Evolutionary conservation across 2,329 filamentous ascomycete genomes (phyloP), one percentile per base, ranked within the genome.

Genomic region (Xylariaceae sp.): DNA sequence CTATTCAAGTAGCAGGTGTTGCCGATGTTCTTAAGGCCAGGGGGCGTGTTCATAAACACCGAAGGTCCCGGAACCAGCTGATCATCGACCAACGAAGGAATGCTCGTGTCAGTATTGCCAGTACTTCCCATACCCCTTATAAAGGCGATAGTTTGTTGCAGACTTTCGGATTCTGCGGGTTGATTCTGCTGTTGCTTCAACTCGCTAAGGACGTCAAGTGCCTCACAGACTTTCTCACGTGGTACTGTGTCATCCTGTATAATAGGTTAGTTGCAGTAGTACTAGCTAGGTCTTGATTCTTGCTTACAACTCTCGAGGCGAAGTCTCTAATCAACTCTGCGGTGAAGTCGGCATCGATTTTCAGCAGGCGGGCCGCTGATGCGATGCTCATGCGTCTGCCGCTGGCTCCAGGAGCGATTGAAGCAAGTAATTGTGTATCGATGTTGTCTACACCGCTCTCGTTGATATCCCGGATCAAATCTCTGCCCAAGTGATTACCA

Each of bases 1-100:
- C 91, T 97, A 69, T 98, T 98, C 41, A 98, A 74, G 57, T 98
- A 98, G 63, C 93, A 98, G 0, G 94, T 98, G 57, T 98, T 98
- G 44, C 93, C 90, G 43, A 97, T 95, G 54, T 97, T 98, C 49
- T 83, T 78, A 4, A 97, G 74, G 0, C 93, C 93, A 17, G 95
- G 87, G 0, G 93, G 93, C 63, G 87, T 81, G 22, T 78, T 71
- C 35, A 66, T 55, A 41, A 69, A 56, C 12, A 59, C 56, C 3
- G 54, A 41, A 34, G 46, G 37, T 18, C 44, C 45, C 29, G 43
- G 30, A 16, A 37, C 13, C 7, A 17, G 42, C n/a, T 41, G 38
- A 39, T 57, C 47, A 26, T 26, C 22, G 11, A 9, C 15, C 12
- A 39, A 8, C 16, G 34, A 17, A 19, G 37, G 45, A n/a, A 34